Evolutionary conservation across 176 grass and related monocot genomes (phyloP).

Genomic region (Cenchrus fungigraminus): DNA sequence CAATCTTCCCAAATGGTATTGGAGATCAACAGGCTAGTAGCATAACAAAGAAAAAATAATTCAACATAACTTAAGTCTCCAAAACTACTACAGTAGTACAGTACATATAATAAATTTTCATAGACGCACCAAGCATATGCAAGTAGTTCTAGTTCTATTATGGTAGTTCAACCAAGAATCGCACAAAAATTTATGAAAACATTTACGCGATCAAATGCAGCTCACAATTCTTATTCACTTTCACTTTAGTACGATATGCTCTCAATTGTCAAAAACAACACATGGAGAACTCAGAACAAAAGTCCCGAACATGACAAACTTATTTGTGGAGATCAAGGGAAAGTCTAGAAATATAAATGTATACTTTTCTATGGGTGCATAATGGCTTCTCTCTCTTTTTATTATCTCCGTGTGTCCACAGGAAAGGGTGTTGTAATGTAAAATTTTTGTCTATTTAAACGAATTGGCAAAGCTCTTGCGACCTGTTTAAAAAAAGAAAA

Average conservation of each 20-base stretch:
- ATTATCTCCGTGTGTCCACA: neutral
- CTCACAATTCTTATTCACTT: constrained; percentile 12
- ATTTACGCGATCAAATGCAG: neutral
- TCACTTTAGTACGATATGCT: constrained; percentile 6
- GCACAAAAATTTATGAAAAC: constrained; percentile 4
- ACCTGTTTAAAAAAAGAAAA: neutral
- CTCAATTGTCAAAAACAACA: neutral
- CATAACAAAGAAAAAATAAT: constrained; percentile 6
- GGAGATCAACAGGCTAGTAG: neutral
- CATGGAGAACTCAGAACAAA: constrained; percentile 14
- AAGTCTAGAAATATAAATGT: neutral
- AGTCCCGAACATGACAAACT: neutral
- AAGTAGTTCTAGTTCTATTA: neutral
- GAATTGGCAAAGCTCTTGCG: neutral
- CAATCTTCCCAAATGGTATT: constrained; percentile 8
- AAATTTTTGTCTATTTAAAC: neutral
- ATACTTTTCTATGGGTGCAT: neutral
- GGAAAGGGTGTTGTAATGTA: neutral
- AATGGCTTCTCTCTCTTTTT: neutral
- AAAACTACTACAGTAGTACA: neutral
- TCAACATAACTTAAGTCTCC: neutral
- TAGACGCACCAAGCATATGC: constrained; percentile 16
- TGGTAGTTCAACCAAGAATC: constrained; percentile 29
- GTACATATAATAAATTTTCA: neutral
- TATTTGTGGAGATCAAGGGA: constrained; percentile 3